phyloP scores from a whole-genome alignment of 2,329 filamentous ascomycete genomes.

The Aspergillus tanneri region DNA sequence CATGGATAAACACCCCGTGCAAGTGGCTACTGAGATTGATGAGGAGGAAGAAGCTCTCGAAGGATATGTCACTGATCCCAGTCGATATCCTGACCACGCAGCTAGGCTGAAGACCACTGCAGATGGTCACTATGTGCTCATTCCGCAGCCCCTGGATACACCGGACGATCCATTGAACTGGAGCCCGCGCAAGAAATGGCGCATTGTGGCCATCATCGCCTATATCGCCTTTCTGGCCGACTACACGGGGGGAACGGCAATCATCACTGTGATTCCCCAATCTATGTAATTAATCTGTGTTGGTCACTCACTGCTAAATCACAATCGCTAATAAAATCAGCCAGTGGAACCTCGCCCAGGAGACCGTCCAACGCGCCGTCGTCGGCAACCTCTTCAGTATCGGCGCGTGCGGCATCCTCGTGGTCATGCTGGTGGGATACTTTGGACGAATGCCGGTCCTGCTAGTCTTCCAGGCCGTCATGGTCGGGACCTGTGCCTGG shows the following conservation, averaged over 20 bases:
- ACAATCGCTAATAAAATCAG: constrained; percentile 17
- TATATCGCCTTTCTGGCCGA: constrained; percentile 51
- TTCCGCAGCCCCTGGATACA: constrained; percentile 55
- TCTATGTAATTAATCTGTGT: constrained; percentile 33
- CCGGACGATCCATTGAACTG: constrained; percentile 57
- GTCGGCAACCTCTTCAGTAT: constrained; percentile 56
- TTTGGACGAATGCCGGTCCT: constrained; percentile 47
- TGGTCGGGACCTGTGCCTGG: constrained; percentile 37
- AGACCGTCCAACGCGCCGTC: constrained; percentile 53
- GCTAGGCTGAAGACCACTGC: constrained; percentile 35
- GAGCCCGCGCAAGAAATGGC: constrained; percentile 50
- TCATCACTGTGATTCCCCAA: constrained; percentile 47
- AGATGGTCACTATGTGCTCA: constrained; percentile 48
- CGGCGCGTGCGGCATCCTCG: constrained; percentile 41
- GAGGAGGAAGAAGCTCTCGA: constrained; percentile 20
- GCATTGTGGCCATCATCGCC: constrained; percentile 51
- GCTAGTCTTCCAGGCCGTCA: constrained; percentile 27
- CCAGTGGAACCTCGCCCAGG: constrained; percentile 51
- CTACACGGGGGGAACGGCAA: constrained; percentile 50
- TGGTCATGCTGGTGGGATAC: constrained; percentile 44
- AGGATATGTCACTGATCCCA: constrained; percentile 19
- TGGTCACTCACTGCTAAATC: neutral
- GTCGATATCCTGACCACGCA: constrained; percentile 21
- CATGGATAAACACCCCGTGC: constrained; percentile 6
- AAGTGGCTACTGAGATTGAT: constrained; percentile 8